Conservation (phyloP, 1,139 yeast species). For the Hemisphaericaspora xylanilytica region DNA sequence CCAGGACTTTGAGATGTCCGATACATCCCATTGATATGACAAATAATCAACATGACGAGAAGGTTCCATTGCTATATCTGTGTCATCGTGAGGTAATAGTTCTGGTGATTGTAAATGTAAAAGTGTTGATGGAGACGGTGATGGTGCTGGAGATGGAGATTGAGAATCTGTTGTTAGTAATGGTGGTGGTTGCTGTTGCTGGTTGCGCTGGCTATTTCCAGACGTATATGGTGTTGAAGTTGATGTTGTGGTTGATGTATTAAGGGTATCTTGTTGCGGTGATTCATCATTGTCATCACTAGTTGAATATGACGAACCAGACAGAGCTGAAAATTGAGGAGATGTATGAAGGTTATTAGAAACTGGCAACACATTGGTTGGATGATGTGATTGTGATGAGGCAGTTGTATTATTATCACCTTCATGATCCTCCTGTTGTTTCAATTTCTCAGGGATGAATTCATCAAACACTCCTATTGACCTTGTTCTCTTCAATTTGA, state of each 20-base stretch:
- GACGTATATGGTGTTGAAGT: no score
- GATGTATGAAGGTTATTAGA: neutral
- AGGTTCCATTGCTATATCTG: slow-evolving; percentile 77
- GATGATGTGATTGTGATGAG: slow-evolving; percentile 4
- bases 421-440: slow-evolving; percentile 8
- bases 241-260: slow-evolving; percentile 2
- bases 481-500: slow-evolving; percentile 77
- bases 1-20: slow-evolving; percentile 93
- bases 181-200: slow-evolving; percentile 6
- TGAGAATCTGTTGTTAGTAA: slow-evolving; percentile 8
- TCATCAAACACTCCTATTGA: slow-evolving; percentile 81
- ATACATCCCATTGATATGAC: slow-evolving; percentile 93
- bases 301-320: slow-evolving; percentile 1
- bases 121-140: slow-evolving; percentile 11
- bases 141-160: slow-evolving; percentile 15
- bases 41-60: slow-evolving; percentile 89
- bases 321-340: slow-evolving; percentile 4
- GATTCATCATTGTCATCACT: neutral
- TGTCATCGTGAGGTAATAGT: slow-evolving; percentile 74
- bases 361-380: neutral
- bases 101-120: slow-evolving; percentile 31
- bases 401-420: slow-evolving; percentile 4
- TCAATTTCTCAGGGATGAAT: slow-evolving; percentile 42
- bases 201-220: neutral
- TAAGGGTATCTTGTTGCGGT: slow-evolving; percentile 4